Evolutionary conservation across 1,284 basidiomycete species (phyloP).

Genomic region (Leccinum colubrinum): DNA sequence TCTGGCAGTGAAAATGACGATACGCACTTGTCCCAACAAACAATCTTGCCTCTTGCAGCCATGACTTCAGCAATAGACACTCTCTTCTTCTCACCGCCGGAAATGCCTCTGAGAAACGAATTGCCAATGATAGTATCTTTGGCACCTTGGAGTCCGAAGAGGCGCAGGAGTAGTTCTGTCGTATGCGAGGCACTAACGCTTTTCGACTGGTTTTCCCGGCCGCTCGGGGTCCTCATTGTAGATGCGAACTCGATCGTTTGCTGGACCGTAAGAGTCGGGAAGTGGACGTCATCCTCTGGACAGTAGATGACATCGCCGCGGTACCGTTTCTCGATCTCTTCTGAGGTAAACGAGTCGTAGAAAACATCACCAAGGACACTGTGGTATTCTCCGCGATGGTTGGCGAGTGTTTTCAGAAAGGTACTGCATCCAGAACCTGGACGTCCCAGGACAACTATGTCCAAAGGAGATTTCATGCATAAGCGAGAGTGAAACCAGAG

Average conservation of each 20-base stretch:
- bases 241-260: slow-evolving; percentile 65
- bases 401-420: no score
- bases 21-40: slow-evolving; percentile 50
- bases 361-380: no score
- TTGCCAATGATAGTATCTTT: slow-evolving; percentile 66
- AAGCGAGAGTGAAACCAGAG: neutral
- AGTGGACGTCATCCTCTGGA: no score
- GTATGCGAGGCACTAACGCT: slow-evolving; percentile 39
- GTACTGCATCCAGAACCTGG: no score
- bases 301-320: no score
- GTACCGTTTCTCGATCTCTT: no score
- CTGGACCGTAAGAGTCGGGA: slow-evolving; percentile 52
- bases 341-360: no score
- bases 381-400: no score
- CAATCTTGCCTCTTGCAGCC: slow-evolving; percentile 41
- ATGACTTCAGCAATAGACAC: slow-evolving; percentile 59
- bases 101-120: slow-evolving; percentile 70
- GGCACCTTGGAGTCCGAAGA: slow-evolving; percentile 69
- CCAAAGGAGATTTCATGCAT: neutral
- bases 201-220: neutral
- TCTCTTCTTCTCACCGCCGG: slow-evolving; percentile 76
- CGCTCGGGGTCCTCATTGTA: slow-evolving; percentile 48
- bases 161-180: slow-evolving; percentile 57
- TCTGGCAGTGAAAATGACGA: neutral
- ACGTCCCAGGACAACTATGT: no score